Evolutionary conservation across 139 green algal genomes (phyloP), one percentile per base, ranked within the genome.

Genomic region (Pseudopediastrum boryanum): DNA sequence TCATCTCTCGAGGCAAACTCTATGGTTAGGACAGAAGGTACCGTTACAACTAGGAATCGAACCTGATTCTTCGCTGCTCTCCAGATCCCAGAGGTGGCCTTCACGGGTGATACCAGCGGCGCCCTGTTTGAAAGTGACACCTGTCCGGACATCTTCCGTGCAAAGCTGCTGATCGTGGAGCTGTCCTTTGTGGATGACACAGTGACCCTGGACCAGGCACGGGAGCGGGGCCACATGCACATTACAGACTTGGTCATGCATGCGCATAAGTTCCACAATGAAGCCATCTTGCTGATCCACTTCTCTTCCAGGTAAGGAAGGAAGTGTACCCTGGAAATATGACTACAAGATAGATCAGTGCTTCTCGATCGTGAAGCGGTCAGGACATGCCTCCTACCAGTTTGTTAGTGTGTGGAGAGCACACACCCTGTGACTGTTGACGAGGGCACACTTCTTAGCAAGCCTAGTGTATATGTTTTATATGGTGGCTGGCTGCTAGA

Each of bases 261-360:
- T 42, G 86, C 87, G 12, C 87, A 95, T 74, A 79, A 73, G 36
- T 93, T 94, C 54, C 83, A 96, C 79, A 96, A 95, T 65, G 90
- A 95, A 75, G 83, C 79, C 42, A 94, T 97, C 65, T 67, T 98
- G 54, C 84, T 98, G 31, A 93, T 95, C 56, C 94, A 98, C 64
- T 84, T 75, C 38, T 70, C 29, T 5, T 46, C 74, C 4, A 38
- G 74, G 12, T 81, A 74, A 38, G 63, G 54, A 44, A 29, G 59
- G 4, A 42, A 13, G 19, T 38, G 58, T n/a, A 58, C 48, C 48
- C 48, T n/a, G 21, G 16, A 58, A 16, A 58, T 16, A 21, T 58
- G 21, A 58, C 48, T n/a, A 58, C 48, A 16, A 16, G 16, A 21
- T 58, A 16, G 48, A 58, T 16, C 48, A 58, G 48, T n/a, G n/a